These are phyloP conservation scores for Euphrasia confusa DNA, from an alignment of 257 asterid species.

Conservation along the genomic window DNA sequence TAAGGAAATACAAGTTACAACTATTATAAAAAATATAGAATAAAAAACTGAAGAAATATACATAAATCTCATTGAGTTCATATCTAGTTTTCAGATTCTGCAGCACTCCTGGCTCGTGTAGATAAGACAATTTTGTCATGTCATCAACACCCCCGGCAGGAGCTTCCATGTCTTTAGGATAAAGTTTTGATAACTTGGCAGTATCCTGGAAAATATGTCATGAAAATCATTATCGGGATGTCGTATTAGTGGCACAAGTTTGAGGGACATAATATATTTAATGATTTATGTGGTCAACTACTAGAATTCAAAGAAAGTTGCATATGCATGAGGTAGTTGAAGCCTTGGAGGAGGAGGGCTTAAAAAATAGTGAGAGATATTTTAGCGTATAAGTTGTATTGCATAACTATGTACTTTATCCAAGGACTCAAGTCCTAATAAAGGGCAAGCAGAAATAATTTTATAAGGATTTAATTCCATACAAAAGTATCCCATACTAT, in stretches of 20 bases:
- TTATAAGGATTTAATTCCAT: constrained; percentile 10
- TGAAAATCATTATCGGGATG: constrained; percentile 17
- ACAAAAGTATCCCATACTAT: constrained; percentile 1
- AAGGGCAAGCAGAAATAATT: not conserved
- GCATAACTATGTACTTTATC: constrained; percentile 5
- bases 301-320: constrained; percentile 19
- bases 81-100: constrained; percentile 82
- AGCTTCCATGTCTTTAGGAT: constrained; percentile 92
- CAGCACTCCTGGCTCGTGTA: constrained; percentile 97
- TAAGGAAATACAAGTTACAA: constrained; percentile 19
- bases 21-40: not conserved
- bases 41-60: constrained; percentile 28
- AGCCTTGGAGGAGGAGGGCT: not conserved
- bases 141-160: constrained; percentile 98
- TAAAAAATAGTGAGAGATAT: constrained; percentile 11
- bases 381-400: not conserved
- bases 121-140: constrained; percentile 92
- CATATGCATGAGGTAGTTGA: constrained; percentile 17
- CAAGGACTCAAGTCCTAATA: constrained; percentile 12
- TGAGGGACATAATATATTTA: not conserved
- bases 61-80: constrained; percentile 96
- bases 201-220: constrained; percentile 44
- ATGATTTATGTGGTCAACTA: not conserved
- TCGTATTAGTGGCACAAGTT: not conserved
- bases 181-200: constrained; percentile 64